Percentiles rank a stretch among this genome's conserved stretches.
phyloP scores from a whole-genome alignment of 805 yeast species.

The Teunomyces cretensis region DNA sequence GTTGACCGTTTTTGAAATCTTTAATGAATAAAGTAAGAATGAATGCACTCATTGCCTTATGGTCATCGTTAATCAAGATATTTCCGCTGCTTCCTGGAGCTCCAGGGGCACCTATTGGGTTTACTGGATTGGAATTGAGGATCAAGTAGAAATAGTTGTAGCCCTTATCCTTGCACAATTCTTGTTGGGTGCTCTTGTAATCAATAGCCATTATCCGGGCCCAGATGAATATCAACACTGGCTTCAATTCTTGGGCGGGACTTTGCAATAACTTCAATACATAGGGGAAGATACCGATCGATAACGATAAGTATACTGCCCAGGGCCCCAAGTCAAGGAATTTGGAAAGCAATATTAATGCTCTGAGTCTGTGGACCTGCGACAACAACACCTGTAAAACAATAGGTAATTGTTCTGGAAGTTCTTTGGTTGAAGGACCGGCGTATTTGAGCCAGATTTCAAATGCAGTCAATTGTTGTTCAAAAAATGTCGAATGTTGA shows the following conservation, averaged over 20 bases:
- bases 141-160: constrained; percentile 83
- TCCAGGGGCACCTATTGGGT: constrained; percentile 31
- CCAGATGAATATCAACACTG: constrained; percentile 95
- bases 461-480: constrained; percentile 93
- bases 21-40: constrained; percentile 81
- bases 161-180: constrained; percentile 86
- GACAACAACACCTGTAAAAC: constrained; percentile 89
- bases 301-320: constrained; percentile 91
- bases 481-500: constrained; percentile 91
- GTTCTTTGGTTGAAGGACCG: constrained; percentile 76
- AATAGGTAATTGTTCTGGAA: constrained; percentile 95
- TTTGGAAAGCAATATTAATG: constrained; percentile 76
- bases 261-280: constrained; percentile 86
- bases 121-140: constrained; percentile 46
- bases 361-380: constrained; percentile 90
- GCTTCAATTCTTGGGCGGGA: constrained; percentile 93
- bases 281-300: constrained; percentile 95
- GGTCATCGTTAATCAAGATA: constrained; percentile 66
- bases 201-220: constrained; percentile 97
- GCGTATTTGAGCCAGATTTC: constrained; percentile 90
- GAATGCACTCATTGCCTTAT: constrained; percentile 94
- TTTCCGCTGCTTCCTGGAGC: constrained; percentile 28
- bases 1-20: constrained; percentile 77
- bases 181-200: constrained; percentile 85
- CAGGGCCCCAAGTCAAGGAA: constrained; percentile 95